Base-by-base conservation (phyloP, 176 grass and related monocot species). In the Triticum turgidum region DNA sequence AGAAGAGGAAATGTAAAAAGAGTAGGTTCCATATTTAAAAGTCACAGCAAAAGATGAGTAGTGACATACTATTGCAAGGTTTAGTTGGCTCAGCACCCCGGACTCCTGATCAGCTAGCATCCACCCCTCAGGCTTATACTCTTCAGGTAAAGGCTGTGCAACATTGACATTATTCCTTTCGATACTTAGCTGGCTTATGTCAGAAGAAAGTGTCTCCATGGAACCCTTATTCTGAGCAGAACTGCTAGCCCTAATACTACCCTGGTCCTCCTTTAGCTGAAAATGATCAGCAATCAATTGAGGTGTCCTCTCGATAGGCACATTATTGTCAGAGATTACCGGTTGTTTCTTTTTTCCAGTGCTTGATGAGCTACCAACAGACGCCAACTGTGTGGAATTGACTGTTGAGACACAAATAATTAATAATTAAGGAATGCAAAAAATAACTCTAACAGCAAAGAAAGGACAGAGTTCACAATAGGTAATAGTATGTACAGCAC, bases 31-130 rank as follows among this genome's bases (percentile, higher is more conserved):
- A 58, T 77, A 47, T 69, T 76, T 41, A 68, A 11, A 86, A 54
- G 70, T 78, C 30, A 62, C 15, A 86, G 68, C 27, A 89, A 35
- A 88, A 94, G 71, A 89, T 88, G 35, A 85, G 84, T 75, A 79
- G 35, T 78, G 65, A 85, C 92, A 74, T 91, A 98, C 97, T 88
- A 96, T 98, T 85, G 97, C 94, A 88, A 98, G 94, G 87, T 98
- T 98, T 85, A 98, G 83, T 82, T 98, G 97, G 67, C 69, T 96
- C 84, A 87, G 79, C 69, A 11, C 33, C 87, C 83, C 85, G 45
- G 90, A 65, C 69, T 91, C 90, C 33, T 86, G 79, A 47, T 90
- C 88, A 78, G 74, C 80, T 30, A 92, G 63, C 92, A 96, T 98
- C 93, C 94, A 98, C 75, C 91, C 84, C 58, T 98, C 97, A 71